Base-by-base conservation (phyloP, 2,329 filamentous ascomycete species). In the Aotearoamyces nothofagi region DNA sequence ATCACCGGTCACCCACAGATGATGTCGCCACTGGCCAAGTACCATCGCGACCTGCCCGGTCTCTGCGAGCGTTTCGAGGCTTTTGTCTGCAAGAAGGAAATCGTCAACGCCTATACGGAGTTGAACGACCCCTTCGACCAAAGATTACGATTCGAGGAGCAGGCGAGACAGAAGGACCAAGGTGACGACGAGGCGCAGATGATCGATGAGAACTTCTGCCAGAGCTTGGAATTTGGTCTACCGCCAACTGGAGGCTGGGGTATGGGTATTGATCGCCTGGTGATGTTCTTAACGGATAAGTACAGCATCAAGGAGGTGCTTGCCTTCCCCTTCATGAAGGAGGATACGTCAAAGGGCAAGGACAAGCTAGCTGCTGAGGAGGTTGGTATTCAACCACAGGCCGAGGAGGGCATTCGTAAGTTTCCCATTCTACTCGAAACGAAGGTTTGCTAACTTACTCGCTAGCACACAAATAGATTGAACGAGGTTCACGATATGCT, bases 261-360 rank as follows among this genome's bases (percentile, higher is more conserved):
- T 41, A 82, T 96, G 70, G 90, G 90, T 39, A 90, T 93, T 42
- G 86, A 96, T 60, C 76, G 87, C 35, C 60, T 92, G 54, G 79
- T 84, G 53, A 92, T 92, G 84, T 92, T 92, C 69, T 60, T 96
- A 55, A 93, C 87, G 27, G 74, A 96, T 57, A 81, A 93, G 60
- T 90, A 92, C 61, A 81, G 72, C 44, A 98, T 98, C 54, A 86
- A 90, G 58, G 90, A 98, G 58, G 87, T 96, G 3, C 60, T 96
- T 38, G 75, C 87, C 6, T 98, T 98, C 72, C 90, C 90, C 8
- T 87, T 94, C 60, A 93, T 98, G 82, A 93, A 92, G 71, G 80
- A 87, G 28, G 79, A 87, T 47, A 59, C 64, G 39, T 50, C 51
- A 20, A 50, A 54, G 35, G 54, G 55, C 39, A 60, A 61, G 50